Evolutionary conservation across 2,329 filamentous ascomycete genomes (phyloP), one percentile per base, ranked within the genome.

Genomic region (Hypocreales sp.): DNA sequence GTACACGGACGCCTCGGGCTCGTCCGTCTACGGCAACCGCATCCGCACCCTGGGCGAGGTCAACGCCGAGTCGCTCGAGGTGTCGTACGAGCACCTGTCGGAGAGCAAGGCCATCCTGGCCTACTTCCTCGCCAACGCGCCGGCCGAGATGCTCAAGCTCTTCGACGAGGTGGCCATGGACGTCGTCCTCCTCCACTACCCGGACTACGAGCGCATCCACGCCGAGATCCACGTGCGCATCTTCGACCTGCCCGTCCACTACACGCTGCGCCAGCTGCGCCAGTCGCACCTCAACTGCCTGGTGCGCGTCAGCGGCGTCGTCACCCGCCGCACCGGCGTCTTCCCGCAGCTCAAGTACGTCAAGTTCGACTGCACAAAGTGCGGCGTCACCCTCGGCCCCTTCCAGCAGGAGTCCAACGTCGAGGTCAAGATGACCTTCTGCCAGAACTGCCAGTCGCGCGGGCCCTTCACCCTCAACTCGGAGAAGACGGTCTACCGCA

Each of bases 331-430:
- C 39, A 92, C 78, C 15, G 90, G 90, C 30, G 92, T 98, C 25
- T 98, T 98, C 51, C 90, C 90, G 4, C 90, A 98, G 57, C 64
- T 98, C 34, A 95, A 95, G 53, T 94, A 95, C 52, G 82, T 98
- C 58, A 93, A 94, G 57, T 95, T 98, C 47, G 82, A 94, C 57
- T 98, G 90, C 56, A 73, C 65, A 32, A 98, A 94, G 57, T 98
- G 90, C 45, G 81, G 82, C 34, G 70, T 81, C 24, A 93, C 84
- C 0, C 68, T 98, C 4, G 90, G 90, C 2, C 90, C 90, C 12
- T 98, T 94, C 61, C 87, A 93, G 47, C 90, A 98, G 46, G 90
- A 98, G 57, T 90, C 87, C 22, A 92, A 90, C 35, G 76, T 86
- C 23, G 90, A 98, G 53, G 86, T 98, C 47, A 93, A 87, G 56